Percentiles rank a stretch among this genome's conserved stretches.
These are phyloP conservation scores for Pisolithus orientalis DNA, from an alignment of 768 basidiomycete species.

Conservation along the genomic window DNA sequence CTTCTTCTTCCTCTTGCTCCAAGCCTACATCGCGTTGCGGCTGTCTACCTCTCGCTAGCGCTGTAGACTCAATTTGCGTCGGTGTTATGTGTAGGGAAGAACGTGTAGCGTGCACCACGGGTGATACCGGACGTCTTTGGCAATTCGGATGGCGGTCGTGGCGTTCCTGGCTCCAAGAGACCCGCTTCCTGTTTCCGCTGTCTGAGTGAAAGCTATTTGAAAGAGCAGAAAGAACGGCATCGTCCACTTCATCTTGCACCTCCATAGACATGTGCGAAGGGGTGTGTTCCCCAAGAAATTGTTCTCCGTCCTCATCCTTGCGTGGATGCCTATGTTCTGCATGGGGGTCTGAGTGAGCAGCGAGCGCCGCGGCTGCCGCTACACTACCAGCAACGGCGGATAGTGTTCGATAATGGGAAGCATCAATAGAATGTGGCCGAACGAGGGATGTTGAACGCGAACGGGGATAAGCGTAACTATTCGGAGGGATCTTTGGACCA, in stretches of 20 bases:
- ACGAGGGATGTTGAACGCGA: conserved; percentile 37
- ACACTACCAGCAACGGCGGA: conserved; percentile 68
- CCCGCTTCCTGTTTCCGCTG: conserved; percentile 46
- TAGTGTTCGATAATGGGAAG: conserved; percentile 62
- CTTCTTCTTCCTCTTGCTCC: conserved; percentile 21
- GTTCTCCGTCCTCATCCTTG: conserved; percentile 18
- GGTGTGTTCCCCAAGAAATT: conserved; percentile 14
- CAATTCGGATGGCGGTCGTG: conserved; percentile 26
- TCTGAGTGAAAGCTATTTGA: conserved; percentile 80
- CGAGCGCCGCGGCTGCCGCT: conserved; percentile 64
- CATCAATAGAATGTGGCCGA: conserved; percentile 47
- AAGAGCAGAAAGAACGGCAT: conserved; percentile 49
- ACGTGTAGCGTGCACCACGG: conserved; percentile 26
- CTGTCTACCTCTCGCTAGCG: conserved; percentile 39
- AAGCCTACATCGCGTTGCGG: conserved; percentile 33
- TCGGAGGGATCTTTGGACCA: conserved; percentile 28
- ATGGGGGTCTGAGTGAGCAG: conserved; percentile 51
- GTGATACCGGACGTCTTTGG: conserved; percentile 29
- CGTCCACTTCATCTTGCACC: conserved; percentile 40
- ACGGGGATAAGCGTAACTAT: conserved; percentile 33
- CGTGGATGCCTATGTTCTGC: conserved; percentile 24
- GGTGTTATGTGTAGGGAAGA: conserved; percentile 29
- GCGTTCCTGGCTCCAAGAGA: conserved; percentile 66
- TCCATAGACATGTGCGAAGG: conserved; percentile 16
- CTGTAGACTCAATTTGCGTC: conserved; percentile 14